Conservation (phyloP, 257 asterid genomes). For the Avicennia marina region DNA sequence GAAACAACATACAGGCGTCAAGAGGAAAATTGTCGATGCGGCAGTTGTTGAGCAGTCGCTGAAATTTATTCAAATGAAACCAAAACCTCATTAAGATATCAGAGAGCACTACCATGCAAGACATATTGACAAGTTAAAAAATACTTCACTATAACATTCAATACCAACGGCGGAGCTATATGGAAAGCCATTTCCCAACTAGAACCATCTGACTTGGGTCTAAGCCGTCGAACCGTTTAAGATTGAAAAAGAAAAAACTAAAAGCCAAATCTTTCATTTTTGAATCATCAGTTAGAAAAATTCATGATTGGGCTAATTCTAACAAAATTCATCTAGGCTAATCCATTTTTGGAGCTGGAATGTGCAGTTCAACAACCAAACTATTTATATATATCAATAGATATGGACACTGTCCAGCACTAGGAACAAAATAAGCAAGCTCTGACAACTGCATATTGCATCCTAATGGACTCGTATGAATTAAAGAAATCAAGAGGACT, state of each 20-base stretch:
- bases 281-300: not conserved
- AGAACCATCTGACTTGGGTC: not conserved
- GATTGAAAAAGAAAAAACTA: too few relatives aligned
- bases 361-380: not conserved
- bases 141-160: not conserved
- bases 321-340: not conserved
- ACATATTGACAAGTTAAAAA: conserved; percentile 1
- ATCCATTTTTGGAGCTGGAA: not conserved
- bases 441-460: not conserved
- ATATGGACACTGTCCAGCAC: not conserved
- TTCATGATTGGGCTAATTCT: not conserved
- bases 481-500: not conserved
- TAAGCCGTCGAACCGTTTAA: too few relatives aligned
- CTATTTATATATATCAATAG: not conserved
- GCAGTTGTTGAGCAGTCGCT: conserved; percentile 23
- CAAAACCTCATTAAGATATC: conserved; percentile 2
- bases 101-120: not conserved
- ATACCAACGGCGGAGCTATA: not conserved
- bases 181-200: not conserved
- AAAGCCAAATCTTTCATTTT: not conserved
- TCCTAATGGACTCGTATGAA: not conserved
- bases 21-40: too few relatives aligned
- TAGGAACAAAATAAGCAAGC: not conserved
- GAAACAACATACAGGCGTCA: too few relatives aligned
- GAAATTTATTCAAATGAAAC: conserved; percentile 15